Base-by-base conservation (phyloP, 495 filamentous ascomycete species). In the Melanomma pulvis-pyrius region DNA sequence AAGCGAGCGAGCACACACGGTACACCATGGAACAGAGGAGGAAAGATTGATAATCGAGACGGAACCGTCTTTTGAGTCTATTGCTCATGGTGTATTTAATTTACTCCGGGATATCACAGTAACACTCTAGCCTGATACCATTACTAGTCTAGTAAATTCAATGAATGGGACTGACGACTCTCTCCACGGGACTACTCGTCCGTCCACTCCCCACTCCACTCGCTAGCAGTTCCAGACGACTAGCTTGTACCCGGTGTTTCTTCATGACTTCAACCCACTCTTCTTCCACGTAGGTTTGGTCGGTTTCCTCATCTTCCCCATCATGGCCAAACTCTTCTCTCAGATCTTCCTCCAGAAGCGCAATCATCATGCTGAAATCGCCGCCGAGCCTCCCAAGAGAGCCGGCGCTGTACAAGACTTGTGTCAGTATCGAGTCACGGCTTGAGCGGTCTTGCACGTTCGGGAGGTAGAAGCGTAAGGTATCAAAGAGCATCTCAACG, bases 201-300 rank as follows among this genome's bases (percentile, higher is more conserved):
- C 64, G 15, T 22, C 65, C 72, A 1, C 48, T 74, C 0, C 74
- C 78, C 6, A 81, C 79, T 7, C 82, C 82, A 57, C 77, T 79
- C 1, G 87, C 87, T 60, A 98, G 85, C 55, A 91, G 86, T 76
- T 98, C 94, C 67, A 98, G 77, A 58, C 91, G 84, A 28, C 92
- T 90, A 30, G 93, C 92, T 74, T 97, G 81, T 8, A 91, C 85
- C 30, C 92, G 85, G 78, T 98, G 94, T 68, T 96, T 91, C 76
- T 87, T 88, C 74, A 96, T 90, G 19, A 97, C 86, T 58, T 92
- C 91, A 59, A 96, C 92, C 96, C 93, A 98, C 74, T 96, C 89
- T 21, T 81, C 80, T 4, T 78, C 76, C 4, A 73, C 72, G 19
- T 71, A 64, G 12, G 9, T 44, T 44, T 44, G 5, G 2, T 48